A percentile compares a stretch with the other conserved stretches of the same genome.
phyloP scores from a whole-genome alignment of 2,329 filamentous ascomycete species.

The Clarireedia homoeocarpa region DNA sequence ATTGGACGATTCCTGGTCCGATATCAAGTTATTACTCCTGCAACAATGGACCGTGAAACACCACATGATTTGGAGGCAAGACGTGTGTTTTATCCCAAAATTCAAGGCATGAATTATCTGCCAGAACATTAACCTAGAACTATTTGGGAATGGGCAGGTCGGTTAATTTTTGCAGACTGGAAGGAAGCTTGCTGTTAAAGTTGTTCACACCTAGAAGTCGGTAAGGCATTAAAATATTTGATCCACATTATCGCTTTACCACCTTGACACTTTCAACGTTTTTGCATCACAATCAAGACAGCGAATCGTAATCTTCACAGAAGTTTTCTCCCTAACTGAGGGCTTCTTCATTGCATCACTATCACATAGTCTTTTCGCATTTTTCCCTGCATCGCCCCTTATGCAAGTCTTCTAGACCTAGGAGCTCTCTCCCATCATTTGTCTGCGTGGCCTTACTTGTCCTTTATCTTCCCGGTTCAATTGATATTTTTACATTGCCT shows the following conservation, averaged over 20 bases:
- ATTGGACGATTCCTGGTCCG: too few relatives aligned
- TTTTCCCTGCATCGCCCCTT: slow-evolving; percentile 18
- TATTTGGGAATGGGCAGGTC: too few relatives aligned
- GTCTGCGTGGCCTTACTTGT: slow-evolving; percentile 24
- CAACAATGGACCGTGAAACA: too few relatives aligned
- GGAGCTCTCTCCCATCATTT: slow-evolving; percentile 15
- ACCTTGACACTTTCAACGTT: slow-evolving; percentile 4
- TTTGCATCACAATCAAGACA: not conserved
- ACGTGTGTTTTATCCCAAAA: too few relatives aligned
- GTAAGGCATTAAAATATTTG: not conserved
- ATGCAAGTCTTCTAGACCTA: slow-evolving; percentile 21
- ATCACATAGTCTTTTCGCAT: slow-evolving; percentile 7
- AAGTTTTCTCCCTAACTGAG: not conserved
- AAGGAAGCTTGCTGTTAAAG: too few relatives aligned
- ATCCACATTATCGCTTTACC: not conserved
- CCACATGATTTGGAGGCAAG: too few relatives aligned
- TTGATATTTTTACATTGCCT: slow-evolving; percentile 4
- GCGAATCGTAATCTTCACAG: not conserved
- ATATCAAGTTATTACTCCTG: too few relatives aligned
- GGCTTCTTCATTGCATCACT: slow-evolving; percentile 6
- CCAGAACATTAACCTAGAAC: too few relatives aligned
- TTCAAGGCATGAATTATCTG: too few relatives aligned
- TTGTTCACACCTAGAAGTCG: not conserved
- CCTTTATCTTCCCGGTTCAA: slow-evolving; percentile 13
- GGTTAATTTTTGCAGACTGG: too few relatives aligned